Evolutionary conservation across 2,329 filamentous ascomycete species (phyloP).

Genomic region (Alternaria conjuncta): DNA sequence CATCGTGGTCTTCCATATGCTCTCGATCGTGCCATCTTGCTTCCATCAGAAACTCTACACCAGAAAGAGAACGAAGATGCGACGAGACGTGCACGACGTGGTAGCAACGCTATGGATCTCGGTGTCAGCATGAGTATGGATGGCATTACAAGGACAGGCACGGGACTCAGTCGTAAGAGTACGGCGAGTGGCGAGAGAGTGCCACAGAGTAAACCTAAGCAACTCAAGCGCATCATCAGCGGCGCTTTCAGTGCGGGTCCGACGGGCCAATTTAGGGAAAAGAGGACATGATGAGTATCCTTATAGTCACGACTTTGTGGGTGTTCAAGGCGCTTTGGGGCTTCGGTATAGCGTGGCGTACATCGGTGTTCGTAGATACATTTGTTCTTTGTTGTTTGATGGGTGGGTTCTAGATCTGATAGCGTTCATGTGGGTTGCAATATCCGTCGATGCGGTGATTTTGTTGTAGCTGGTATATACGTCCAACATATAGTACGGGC

Average conservation of each 20-base stretch:
- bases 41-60: conserved; percentile 70
- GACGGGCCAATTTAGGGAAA: conserved; percentile 15
- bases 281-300: conserved; percentile 3
- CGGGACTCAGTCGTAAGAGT: conserved; percentile 25
- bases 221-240: conserved; percentile 28
- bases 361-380: neutral
- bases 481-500: neutral
- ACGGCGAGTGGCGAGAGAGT: conserved; percentile 18
- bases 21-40: conserved; percentile 71
- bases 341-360: neutral
- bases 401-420: neutral
- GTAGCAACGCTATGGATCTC: conserved; percentile 30
- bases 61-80: conserved; percentile 64
- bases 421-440: neutral
- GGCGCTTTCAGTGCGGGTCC: conserved; percentile 34
- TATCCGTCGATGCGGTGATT: neutral
- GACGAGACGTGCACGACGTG: conserved; percentile 47
- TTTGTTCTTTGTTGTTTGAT: neutral
- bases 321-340: neutral
- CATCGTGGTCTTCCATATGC: conserved; percentile 71
- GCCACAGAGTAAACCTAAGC: conserved; percentile 15
- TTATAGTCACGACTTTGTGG: neutral
- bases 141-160: conserved; percentile 27
- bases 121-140: conserved; percentile 6
- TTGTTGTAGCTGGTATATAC: neutral